Base-by-base conservation (phyloP, 2,329 filamentous ascomycete genomes). In the Penicillium sp. region DNA sequence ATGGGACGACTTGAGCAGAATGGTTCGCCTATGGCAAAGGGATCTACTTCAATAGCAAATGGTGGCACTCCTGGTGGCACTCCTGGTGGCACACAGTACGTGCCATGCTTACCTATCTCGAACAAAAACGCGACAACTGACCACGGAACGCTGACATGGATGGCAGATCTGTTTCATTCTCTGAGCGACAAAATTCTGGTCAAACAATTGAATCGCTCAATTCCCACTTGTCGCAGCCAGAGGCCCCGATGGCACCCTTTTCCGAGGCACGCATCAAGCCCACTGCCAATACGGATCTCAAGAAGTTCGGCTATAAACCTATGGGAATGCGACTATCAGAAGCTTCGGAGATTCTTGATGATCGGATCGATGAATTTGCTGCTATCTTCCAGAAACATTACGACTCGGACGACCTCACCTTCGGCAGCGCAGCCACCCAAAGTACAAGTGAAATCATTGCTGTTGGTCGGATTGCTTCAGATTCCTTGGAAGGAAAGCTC, bases 321-420 rank as follows among this genome's bases (percentile, higher is more conserved):
- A 86, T 97, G 79, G 88, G 90, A 2, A 96, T 97, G 91, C 95
- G 96, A 66, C 79, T 94, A 6, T 92, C 90, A 5, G 92, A 96
- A 69, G 86, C 90, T 0, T 95, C 92, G 4, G 92, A 96, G 70
- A 89, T 96, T 40, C 81, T 97, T 7, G 94, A 99, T 72, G 92
- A 97, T 72, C 82, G 91, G 62, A 96, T 99, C 75, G 91, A 97
- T 63, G 90, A 92, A 56, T 96, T 96, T 64, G 80, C 84, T 53
- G 75, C 78, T n/a, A 71, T 91, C 1, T 79, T 95, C 5, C 85
- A 89, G 72, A 82, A 87, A 50, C 79, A 91, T 58, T 83, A 95
- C 70, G 78, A 82, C 13, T 77, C 96, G 5, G 89, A 94, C 16
- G 87, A 94, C 53, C 81, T 83, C 16, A 87, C 84, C 0, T 95